A percentile compares a stretch with the other conserved stretches of the same genome.
These are phyloP conservation scores for Pelargonium myrrhifolium DNA, from an alignment of 441 rosid genomes.

Conservation along the genomic window DNA sequence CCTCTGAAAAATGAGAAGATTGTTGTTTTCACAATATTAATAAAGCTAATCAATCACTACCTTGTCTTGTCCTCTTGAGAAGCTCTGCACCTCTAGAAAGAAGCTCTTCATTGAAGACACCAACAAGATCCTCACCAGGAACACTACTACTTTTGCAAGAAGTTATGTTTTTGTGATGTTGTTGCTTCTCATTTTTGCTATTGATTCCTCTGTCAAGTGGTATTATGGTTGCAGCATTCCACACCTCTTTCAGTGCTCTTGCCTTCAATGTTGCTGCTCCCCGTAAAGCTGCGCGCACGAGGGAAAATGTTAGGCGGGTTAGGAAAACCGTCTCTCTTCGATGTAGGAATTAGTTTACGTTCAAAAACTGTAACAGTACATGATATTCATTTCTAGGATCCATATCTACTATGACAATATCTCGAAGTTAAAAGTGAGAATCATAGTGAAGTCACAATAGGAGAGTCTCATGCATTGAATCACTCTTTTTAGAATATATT, in stretches of 20 bases:
- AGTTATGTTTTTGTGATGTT: neutral
- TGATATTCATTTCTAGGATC: no score
- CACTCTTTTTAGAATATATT: no score
- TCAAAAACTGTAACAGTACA: neutral
- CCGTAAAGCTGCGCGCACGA: slow-evolving; percentile 54
- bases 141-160: slow-evolving; percentile 5
- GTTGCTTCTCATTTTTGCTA: neutral
- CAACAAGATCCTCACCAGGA: slow-evolving; percentile 66
- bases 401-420: no score
- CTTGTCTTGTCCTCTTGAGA: slow-evolving; percentile 88
- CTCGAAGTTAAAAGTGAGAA: no score
- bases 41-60: slow-evolving; percentile 24
- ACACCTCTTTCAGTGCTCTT: slow-evolving; percentile 79
- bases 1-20: neutral
- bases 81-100: slow-evolving; percentile 84
- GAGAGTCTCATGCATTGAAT: no score
- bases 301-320: neutral
- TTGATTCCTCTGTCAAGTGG: slow-evolving; percentile 65
- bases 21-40: neutral
- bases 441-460: no score
- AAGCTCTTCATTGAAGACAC: slow-evolving; percentile 69
- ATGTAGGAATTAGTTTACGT: no score
- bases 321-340: neutral
- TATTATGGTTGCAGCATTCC: slow-evolving; percentile 86
- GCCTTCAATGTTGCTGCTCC: slow-evolving; percentile 91